These are phyloP conservation scores for Fusarium heterosporum DNA, from an alignment of 2,329 filamentous ascomycete genomes.

Conservation along the genomic window DNA sequence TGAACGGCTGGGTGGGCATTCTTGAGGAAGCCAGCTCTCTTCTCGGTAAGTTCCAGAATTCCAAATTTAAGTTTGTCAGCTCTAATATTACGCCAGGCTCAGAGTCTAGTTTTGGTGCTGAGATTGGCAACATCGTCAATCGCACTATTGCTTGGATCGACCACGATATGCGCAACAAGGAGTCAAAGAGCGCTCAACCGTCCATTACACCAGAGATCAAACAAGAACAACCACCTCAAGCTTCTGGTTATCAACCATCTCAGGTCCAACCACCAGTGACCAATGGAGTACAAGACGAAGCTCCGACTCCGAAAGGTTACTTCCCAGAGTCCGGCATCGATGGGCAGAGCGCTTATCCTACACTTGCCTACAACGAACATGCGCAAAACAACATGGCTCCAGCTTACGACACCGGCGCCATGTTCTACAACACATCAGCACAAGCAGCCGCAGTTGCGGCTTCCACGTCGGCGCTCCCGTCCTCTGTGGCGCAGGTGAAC, in stretches of 20 bases:
- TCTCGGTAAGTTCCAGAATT: constrained; percentile 65
- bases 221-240: constrained; percentile 50
- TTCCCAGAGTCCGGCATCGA: constrained; percentile 47
- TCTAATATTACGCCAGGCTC: constrained; percentile 53
- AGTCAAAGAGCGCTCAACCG: constrained; percentile 34
- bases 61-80: not conserved
- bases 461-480: constrained; percentile 40
- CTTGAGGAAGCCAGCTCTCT: constrained; percentile 74
- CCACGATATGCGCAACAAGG: constrained; percentile 58
- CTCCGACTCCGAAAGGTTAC: constrained; percentile 46
- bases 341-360: constrained; percentile 47
- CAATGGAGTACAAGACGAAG: constrained; percentile 35
- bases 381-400: constrained; percentile 40
- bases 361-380: constrained; percentile 49
- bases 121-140: constrained; percentile 62
- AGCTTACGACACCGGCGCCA: constrained; percentile 46
- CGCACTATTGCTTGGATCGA: constrained; percentile 66
- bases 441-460: constrained; percentile 37
- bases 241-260: constrained; percentile 40
- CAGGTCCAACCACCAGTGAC: constrained; percentile 23
- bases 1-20: constrained; percentile 76
- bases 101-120: constrained; percentile 57
- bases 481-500: constrained; percentile 49
- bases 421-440: constrained; percentile 48
- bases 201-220: constrained; percentile 49